Evolutionary conservation across 2,329 filamentous ascomycete species (phyloP).

Genomic region (Clonostachys byssicola): DNA sequence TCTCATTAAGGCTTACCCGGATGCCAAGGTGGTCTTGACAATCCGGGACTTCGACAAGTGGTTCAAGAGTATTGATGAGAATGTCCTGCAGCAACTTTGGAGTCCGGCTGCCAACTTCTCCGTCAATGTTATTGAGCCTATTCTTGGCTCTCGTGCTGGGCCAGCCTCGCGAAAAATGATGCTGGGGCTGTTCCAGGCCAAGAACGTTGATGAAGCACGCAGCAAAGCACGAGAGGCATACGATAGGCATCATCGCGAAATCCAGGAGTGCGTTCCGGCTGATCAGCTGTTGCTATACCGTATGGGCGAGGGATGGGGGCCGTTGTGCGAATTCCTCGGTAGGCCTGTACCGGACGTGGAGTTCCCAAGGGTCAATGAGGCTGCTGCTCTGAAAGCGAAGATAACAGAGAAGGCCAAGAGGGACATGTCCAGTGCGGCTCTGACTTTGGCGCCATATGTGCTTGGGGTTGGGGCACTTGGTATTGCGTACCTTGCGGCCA

Average conservation of each 20-base stretch:
- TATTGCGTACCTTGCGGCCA: too few relatives aligned
- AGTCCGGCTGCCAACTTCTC: conserved; percentile 7
- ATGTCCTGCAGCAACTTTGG: conserved; percentile 14
- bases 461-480: too few relatives aligned
- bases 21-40: conserved; percentile 24
- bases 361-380: conserved; percentile 21
- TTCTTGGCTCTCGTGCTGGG: conserved; percentile 21
- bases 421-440: too few relatives aligned
- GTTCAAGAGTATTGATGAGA: conserved; percentile 22
- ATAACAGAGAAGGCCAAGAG: not conserved
- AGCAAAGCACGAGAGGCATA: conserved; percentile 14
- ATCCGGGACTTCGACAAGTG: conserved; percentile 21
- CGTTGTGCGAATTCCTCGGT: conserved; percentile 27
- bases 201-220: conserved; percentile 10
- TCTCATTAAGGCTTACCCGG: conserved; percentile 20
- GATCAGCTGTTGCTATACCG: conserved; percentile 17
- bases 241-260: conserved; percentile 17
- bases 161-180: conserved; percentile 13
- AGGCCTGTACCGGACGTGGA: conserved; percentile 18
- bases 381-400: not conserved
- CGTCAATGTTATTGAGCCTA: conserved; percentile 14
- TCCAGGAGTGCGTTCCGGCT: conserved; percentile 17
- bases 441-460: too few relatives aligned
- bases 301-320: conserved; percentile 25
- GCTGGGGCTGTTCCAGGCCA: conserved; percentile 17